Conservation (phyloP, 306 rosid genomes). For the Vigna nakashimae region DNA sequence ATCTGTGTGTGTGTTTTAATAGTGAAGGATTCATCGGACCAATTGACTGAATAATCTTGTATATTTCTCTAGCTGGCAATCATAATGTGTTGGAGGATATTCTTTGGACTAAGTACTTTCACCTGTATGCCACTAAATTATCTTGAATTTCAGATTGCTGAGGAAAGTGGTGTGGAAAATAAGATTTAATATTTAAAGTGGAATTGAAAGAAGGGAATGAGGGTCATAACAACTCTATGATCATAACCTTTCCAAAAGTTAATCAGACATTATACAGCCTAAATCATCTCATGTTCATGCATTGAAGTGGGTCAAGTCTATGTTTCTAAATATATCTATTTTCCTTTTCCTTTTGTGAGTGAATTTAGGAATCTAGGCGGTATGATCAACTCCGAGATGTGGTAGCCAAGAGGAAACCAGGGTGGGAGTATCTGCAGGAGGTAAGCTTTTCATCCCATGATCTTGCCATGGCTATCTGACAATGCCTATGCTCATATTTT, state of each 20-base stretch:
- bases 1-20: neutral
- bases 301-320: slow-evolving; percentile 12
- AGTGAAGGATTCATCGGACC: neutral
- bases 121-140: neutral
- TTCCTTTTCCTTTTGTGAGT: slow-evolving; percentile 16
- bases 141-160: slow-evolving; percentile 1
- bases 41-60: slow-evolving; percentile 8
- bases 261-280: slow-evolving; percentile 23
- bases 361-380: slow-evolving; percentile 75
- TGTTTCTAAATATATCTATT: slow-evolving; percentile 20
- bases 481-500: slow-evolving; percentile 26
- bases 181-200: slow-evolving; percentile 6
- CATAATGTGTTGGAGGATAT: too few relatives aligned
- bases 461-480: slow-evolving; percentile 23
- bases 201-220: slow-evolving; percentile 10
- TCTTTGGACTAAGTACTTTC: neutral
- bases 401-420: slow-evolving; percentile 88
- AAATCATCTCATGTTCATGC: slow-evolving; percentile 7
- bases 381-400: slow-evolving; percentile 89
- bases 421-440: slow-evolving; percentile 96
- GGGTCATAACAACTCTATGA: neutral
- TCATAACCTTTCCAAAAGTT: slow-evolving; percentile 18
- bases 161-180: slow-evolving; percentile 9
- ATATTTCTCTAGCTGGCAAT: neutral
- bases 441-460: slow-evolving; percentile 52